A percentile compares a stretch with the other conserved stretches of the same genome.
These are phyloP conservation scores for Apiospora malaysiana DNA, from an alignment of 2,329 filamentous ascomycete genomes.

Conservation along the genomic window DNA sequence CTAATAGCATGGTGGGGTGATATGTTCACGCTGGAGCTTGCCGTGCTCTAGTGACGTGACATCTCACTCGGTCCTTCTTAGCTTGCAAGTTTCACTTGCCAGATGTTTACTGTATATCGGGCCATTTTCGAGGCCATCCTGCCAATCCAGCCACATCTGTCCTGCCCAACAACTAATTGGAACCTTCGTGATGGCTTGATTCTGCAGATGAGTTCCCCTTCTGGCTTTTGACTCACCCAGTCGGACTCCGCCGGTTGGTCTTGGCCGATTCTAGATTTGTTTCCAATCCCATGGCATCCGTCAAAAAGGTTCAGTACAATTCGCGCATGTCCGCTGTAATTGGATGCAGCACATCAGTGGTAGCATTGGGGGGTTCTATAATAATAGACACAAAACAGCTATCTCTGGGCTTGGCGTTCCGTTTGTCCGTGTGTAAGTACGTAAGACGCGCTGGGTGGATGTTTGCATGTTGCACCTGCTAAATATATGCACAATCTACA, in stretches of 20 bases:
- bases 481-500: neutral
- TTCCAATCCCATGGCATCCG: neutral
- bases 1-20: slow-evolving; percentile 12
- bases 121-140: neutral
- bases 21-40: slow-evolving; percentile 17
- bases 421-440: neutral
- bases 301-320: neutral
- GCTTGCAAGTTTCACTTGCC: slow-evolving; percentile 15
- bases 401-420: neutral
- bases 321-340: neutral
- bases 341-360: neutral
- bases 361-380: neutral
- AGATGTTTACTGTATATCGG: slow-evolving; percentile 17
- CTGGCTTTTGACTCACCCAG: neutral
- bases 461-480: neutral
- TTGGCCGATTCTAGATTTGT: slow-evolving; percentile 3
- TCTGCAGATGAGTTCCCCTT: neutral
- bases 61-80: slow-evolving; percentile 18
- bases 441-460: neutral
- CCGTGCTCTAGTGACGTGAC: slow-evolving; percentile 15
- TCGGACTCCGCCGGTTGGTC: slow-evolving; percentile 17
- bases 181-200: slow-evolving; percentile 18
- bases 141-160: slow-evolving; percentile 1
- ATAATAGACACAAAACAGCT: neutral
- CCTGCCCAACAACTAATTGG: slow-evolving; percentile 7